Conservation (phyloP, 805 yeast species). For the Candida incommunis region DNA sequence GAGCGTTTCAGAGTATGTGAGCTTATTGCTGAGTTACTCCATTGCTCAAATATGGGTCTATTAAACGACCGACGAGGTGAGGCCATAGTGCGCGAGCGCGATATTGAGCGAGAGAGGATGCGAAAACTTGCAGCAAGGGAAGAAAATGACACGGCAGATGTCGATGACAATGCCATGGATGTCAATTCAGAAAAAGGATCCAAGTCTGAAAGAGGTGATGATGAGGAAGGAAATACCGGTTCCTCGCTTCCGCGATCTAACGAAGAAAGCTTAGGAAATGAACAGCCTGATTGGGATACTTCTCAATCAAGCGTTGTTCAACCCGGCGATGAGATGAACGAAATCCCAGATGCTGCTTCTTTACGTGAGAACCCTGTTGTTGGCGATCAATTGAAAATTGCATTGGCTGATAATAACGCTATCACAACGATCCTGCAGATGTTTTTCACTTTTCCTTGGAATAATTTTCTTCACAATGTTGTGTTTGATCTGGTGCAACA, state of each 20-base stretch:
- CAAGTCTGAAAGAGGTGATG: slow-evolving; percentile 5
- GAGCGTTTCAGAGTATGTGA: slow-evolving; percentile 86
- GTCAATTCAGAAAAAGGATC: slow-evolving; percentile 12
- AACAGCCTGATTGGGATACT: background rate
- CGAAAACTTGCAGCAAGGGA: slow-evolving; percentile 8
- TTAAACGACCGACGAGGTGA: slow-evolving; percentile 69
- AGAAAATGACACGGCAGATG: slow-evolving; percentile 8
- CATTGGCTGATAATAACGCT: slow-evolving; percentile 60
- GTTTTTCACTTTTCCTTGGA: slow-evolving; percentile 88
- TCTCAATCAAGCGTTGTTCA: slow-evolving; percentile 13
- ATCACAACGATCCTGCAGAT: slow-evolving; percentile 52
- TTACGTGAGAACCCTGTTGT: slow-evolving; percentile 51
- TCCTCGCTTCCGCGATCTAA: slow-evolving; percentile 5
- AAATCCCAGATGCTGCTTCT: slow-evolving; percentile 22
- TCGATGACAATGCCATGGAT: slow-evolving; percentile 3
- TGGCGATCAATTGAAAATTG: slow-evolving; percentile 79
- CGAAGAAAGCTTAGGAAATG: slow-evolving; percentile 4
- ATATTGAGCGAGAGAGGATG: slow-evolving; percentile 36
- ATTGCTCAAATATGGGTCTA: slow-evolving; percentile 94
- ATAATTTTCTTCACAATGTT: slow-evolving; percentile 91
- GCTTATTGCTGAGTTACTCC: slow-evolving; percentile 82
- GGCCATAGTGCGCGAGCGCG: slow-evolving; percentile 53
- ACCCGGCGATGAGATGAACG: slow-evolving; percentile 1
- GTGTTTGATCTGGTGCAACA: slow-evolving; percentile 95
- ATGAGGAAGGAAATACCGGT: slow-evolving; percentile 1